Base-by-base conservation (phyloP, 2,329 filamentous ascomycete species). In the Colletotrichum chrysophilum region DNA sequence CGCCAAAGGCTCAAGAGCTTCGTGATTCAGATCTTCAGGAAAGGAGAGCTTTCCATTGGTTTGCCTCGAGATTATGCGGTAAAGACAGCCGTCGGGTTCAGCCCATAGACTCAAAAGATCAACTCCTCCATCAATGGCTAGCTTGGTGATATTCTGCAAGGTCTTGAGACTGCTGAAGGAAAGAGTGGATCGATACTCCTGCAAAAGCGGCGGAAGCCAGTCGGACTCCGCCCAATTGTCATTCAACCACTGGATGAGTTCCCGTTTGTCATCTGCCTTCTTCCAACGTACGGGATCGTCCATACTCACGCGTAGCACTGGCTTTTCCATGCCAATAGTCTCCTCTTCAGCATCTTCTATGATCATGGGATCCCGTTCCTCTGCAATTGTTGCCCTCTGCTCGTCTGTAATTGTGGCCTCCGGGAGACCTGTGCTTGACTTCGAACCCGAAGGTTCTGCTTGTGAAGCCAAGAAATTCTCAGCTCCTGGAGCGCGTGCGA, bases 141-240 rank as follows among this genome's bases (percentile, higher is more conserved):
- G n/a, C 12, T 30, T 13, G 13, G 74, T 76, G 5, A 76, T 18
- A 18, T 38, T 36, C 14, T 48, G 18, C 65, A 76, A 58, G 4
- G 36, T 52, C 28, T 62, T 52, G 9, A 76, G 74, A 32, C 70
- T 76, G 60, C 43, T 34, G 34, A 12, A 7, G 26, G 71, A 66
- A 30, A 76, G 30, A 36, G 60, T 32, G 16, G 65, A 10, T 28
- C 71, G 58, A 21, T 58, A 36, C n/a, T 74, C 58, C 16, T 62
- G 30, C 30, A 76, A 21, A 21, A 18, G 34, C n/a, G 28, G n/a
- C 8, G 74, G 74, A 38, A 76, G 71, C 74, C 74, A 76, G 21
- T 76, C 60, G 14, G 55, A 38, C 16, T 28, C 26, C 32, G 70
- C 61, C 71, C 71, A 76, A 16, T 52, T 48, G 12, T 66, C 32